A percentile compares a stretch with the other conserved stretches of the same genome.
These are phyloP conservation scores for Zychaea mexicana DNA, from an alignment of 371 early-diverging fungal species.

Conservation along the genomic window DNA sequence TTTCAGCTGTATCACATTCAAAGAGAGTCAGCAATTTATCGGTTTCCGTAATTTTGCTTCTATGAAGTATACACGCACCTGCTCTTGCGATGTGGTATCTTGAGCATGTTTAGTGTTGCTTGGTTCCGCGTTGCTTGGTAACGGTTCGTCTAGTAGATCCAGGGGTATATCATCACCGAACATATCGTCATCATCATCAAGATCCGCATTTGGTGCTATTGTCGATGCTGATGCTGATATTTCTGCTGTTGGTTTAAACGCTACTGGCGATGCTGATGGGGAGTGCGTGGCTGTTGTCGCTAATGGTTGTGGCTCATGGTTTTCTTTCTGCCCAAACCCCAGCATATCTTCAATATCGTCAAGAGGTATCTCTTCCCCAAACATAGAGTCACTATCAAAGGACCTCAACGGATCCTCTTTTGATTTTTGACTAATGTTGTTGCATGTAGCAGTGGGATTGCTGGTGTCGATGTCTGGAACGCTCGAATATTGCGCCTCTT, in stretches of 20 bases:
- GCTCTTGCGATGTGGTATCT: neutral
- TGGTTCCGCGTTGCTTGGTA: neutral
- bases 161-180: constrained; percentile 45
- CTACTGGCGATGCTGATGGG: neutral
- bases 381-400: constrained; percentile 21
- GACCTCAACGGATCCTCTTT: too few species aligned
- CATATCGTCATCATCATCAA: constrained; percentile 38
- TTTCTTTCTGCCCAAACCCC: neutral
- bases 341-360: constrained; percentile 15
- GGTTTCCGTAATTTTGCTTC: too few species aligned
- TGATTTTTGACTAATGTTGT: neutral
- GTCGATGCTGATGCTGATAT: neutral
- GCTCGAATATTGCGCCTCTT: neutral
- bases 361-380: constrained; percentile 22
- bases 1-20: neutral
- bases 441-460: too few species aligned
- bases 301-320: neutral
- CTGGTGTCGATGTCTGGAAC: neutral
- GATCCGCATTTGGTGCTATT: constrained; percentile 15
- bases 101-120: too few species aligned
- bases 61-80: neutral
- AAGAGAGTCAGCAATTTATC: too few species aligned
- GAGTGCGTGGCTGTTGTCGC: too few species aligned
- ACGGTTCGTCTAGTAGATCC: constrained; percentile 27
- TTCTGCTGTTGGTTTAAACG: neutral